Evolutionary conservation across 192 early-diverging fungal genomes (phyloP).

Genomic region (Entomortierella lignicola): DNA sequence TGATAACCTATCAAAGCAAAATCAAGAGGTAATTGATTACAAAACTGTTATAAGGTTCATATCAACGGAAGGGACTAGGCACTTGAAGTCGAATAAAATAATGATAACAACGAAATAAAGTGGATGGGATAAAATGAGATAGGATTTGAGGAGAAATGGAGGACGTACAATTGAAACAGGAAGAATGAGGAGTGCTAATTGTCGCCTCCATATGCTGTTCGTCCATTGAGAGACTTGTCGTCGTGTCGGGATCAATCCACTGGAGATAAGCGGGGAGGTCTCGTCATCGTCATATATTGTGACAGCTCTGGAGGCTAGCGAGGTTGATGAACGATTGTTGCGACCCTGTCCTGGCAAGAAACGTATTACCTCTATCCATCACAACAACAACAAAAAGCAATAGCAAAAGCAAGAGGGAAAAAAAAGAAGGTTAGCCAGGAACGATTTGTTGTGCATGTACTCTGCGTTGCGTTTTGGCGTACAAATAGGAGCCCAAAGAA

Average conservation of each 20-base stretch:
- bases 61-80: no score
- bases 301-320: conserved; percentile 48
- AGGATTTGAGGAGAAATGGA: neutral
- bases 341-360: conserved; percentile 37
- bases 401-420: neutral
- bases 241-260: conserved; percentile 45
- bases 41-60: neutral
- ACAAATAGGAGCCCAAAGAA: no score
- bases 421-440: no score
- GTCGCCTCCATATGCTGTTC: conserved; percentile 52
- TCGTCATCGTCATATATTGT: conserved; percentile 55
- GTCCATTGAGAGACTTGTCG: conserved; percentile 52
- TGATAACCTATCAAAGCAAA: conserved; percentile 31
- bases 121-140: neutral
- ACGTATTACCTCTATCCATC: conserved; percentile 31
- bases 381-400: neutral
- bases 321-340: conserved; percentile 50
- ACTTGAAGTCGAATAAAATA: no score
- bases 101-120: neutral
- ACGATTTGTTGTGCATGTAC: no score
- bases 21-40: neutral
- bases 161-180: conserved; percentile 48
- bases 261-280: conserved; percentile 26
- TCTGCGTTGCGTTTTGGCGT: no score
- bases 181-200: conserved; percentile 40